Evolutionary conservation across 768 basidiomycete genomes (phyloP), one percentile per base, ranked within the genome.

Genomic region (Leccinum fibrillosum): DNA sequence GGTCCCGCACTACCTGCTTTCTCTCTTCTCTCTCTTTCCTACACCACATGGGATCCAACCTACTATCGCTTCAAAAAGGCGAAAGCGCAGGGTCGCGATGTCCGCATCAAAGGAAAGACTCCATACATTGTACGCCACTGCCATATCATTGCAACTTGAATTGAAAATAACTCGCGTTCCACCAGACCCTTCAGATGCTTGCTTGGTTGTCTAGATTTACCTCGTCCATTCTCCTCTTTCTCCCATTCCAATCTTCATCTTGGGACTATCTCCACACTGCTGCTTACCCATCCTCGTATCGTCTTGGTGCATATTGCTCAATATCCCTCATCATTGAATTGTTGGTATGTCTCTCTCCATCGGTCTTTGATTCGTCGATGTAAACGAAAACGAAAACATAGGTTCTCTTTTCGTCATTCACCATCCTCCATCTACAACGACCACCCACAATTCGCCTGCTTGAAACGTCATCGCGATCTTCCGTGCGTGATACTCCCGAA

Each of bases 31-130:
- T 92, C 92, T 19, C 66, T 94, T 15, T 66, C 88, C 6, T 95
- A 93, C 88, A 85, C 85, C 1, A 84, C 80, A 2, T 96, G 94
- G 94, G 86, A 96, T 68, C 93, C 92, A 12, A 89, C 89, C 19
- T 93, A 92, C 71, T 73, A 80, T 23, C 76, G 81, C 10, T 75
- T 82, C 54, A 79, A 80, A 62, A 80, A 75, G 62, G 84, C 86
- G 12, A 80, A 82, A 63, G 75, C 81, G 44, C 89, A 92, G 75
- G 89, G 90, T 2, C 82, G 89, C 19, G 81, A 85, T 60, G 78
- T 92, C 23, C 83, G 88, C 51, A 75, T 90, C 35, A 78, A 76
- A 26, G 89, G 90, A 21, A 89, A 85, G 69, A 72, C 71, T 9
- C 66, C 71, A 57, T 89, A 92, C 66, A 84, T 82, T 60, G 90